These are phyloP conservation scores for Bryum argenteum DNA, from an alignment of 225 moss, liverwort and hornwort species.

Conservation along the genomic window DNA sequence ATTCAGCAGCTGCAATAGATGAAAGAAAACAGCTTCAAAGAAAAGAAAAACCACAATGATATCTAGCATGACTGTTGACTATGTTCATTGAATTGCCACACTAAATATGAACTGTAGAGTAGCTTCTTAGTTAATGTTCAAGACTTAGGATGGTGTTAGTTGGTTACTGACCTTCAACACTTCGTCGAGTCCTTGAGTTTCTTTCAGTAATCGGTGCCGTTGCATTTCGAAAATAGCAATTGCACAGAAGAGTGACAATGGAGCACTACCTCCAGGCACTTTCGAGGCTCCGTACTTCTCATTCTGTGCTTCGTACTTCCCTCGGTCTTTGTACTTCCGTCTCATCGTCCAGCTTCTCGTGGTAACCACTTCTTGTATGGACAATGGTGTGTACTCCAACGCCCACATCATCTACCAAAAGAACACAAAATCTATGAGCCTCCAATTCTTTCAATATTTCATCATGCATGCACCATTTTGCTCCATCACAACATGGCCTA, in stretches of 20 bases:
- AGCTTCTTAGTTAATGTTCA: no score
- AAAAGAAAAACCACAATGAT: not conserved
- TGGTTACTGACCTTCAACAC: constrained; percentile 71
- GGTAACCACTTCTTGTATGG: constrained; percentile 55
- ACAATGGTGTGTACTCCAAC: constrained; percentile 72
- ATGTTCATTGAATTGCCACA: no score
- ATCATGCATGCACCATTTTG: no score
- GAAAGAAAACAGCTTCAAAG: not conserved
- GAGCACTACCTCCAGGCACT: constrained; percentile 71
- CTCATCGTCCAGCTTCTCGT: constrained; percentile 53
- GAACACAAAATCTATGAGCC: not conserved
- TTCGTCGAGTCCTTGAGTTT: constrained; percentile 91
- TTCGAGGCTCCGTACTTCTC: constrained; percentile 75
- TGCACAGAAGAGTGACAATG: constrained; percentile 86
- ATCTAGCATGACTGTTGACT: not conserved
- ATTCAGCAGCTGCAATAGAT: constrained; percentile 73
- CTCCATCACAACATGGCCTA: no score
- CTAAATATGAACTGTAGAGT: no score
- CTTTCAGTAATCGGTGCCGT: constrained; percentile 74
- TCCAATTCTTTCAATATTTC: no score
- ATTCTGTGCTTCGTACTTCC: constrained; percentile 85
- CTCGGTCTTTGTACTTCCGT: constrained; percentile 60
- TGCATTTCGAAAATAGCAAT: constrained; percentile 93
- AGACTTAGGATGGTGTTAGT: not conserved
- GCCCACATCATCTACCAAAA: constrained; percentile 96